phyloP scores from a whole-genome alignment of 768 basidiomycete species.

The Calocybe cyanea region DNA sequence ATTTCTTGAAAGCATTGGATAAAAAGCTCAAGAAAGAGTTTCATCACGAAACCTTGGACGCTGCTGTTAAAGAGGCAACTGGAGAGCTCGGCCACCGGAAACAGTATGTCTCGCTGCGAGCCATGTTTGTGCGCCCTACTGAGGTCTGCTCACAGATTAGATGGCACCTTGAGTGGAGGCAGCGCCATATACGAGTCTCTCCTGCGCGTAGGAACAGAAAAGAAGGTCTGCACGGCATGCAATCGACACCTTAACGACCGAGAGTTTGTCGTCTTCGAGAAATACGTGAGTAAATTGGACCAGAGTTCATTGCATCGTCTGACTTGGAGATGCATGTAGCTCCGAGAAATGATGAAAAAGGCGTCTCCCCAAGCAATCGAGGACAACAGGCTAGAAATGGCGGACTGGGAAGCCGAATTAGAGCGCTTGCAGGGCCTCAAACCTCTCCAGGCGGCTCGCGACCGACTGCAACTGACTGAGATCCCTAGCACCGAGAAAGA shows the following conservation, averaged over 20 bases:
- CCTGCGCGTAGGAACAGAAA: constrained; percentile 53
- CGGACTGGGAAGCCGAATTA: constrained; percentile 59
- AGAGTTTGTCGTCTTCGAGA: constrained; percentile 58
- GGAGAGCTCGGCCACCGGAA: constrained; percentile 40
- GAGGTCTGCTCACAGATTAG: constrained; percentile 18
- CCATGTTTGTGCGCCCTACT: background rate
- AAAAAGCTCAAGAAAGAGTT: constrained; percentile 34
- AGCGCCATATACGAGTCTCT: constrained; percentile 49
- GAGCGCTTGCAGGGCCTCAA: constrained; percentile 53
- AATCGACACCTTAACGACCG: constrained; percentile 58
- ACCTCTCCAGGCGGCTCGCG: constrained; percentile 50
- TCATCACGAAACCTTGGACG: constrained; percentile 35
- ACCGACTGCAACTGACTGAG: constrained; percentile 56
- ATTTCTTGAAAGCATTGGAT: constrained; percentile 43
- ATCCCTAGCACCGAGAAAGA: constrained; percentile 63
- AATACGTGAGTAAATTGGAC: constrained; percentile 53
- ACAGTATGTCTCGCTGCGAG: constrained; percentile 30
- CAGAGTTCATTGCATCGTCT: constrained; percentile 10
- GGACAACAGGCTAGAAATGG: constrained; percentile 43
- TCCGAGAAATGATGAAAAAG: constrained; percentile 59
- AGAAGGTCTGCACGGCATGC: constrained; percentile 75
- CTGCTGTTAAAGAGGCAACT: constrained; percentile 43
- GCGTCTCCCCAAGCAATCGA: constrained; percentile 43
- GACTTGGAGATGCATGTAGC: constrained; percentile 32
- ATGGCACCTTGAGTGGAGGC: constrained; percentile 26